Evolutionary conservation across 2,329 filamentous ascomycete species (phyloP).

Genomic region (Eutypella sp.): DNA sequence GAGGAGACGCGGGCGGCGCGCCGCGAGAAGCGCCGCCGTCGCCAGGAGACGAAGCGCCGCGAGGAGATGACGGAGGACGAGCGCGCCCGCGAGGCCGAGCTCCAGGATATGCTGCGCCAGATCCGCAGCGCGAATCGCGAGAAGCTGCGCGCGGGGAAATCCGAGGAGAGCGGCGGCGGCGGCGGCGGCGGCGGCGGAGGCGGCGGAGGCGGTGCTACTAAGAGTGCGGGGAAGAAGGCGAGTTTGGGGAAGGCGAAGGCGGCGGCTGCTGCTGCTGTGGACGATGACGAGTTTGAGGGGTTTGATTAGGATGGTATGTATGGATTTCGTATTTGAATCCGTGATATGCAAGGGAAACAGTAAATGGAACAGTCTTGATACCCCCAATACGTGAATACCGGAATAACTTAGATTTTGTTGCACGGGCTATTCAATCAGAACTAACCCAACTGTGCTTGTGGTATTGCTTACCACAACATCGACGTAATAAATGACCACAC

Average conservation of each 20-base stretch:
- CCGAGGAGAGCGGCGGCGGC: conserved; percentile 7
- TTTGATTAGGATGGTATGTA: conserved; percentile 37
- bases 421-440: too few species aligned
- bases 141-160: conserved; percentile 34
- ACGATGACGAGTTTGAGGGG: conserved; percentile 52
- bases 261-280: conserved; percentile 13
- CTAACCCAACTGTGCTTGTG: too few species aligned
- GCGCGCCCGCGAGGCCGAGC: conserved; percentile 55
- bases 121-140: conserved; percentile 55
- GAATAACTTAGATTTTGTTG: too few species aligned
- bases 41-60: conserved; percentile 57
- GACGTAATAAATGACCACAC: too few species aligned
- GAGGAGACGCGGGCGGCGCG: conserved; percentile 58
- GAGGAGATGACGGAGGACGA: conserved; percentile 68
- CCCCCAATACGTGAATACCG: too few species aligned
- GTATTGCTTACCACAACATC: too few species aligned
- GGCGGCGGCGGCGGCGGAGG: neutral
- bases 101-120: conserved; percentile 59
- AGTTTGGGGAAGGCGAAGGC: conserved; percentile 10
- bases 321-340: neutral
- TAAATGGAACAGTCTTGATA: too few species aligned
- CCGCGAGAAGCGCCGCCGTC: conserved; percentile 59
- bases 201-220: neutral
- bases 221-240: neutral
- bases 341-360: too few species aligned